A percentile compares a stretch with the other conserved stretches of the same genome.
phyloP scores from a whole-genome alignment of 371 early-diverging fungal genomes.

The Saksenaea oblongispora region DNA sequence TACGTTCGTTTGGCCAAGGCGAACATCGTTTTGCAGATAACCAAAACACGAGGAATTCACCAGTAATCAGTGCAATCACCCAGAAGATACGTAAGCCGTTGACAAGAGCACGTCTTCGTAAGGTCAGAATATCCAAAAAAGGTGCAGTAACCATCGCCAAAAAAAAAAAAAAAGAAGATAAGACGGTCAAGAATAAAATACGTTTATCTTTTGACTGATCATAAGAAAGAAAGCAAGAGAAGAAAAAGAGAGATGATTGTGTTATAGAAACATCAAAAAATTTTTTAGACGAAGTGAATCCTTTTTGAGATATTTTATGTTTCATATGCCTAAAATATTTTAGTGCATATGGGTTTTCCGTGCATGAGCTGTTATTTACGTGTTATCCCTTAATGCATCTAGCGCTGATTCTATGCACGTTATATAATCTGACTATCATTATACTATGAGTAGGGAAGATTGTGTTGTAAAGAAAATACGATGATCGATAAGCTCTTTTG shows the following conservation, averaged over 20 bases:
- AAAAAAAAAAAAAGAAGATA: background rate
- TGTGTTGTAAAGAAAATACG: no score
- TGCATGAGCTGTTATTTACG: no score
- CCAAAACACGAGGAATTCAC: slow-evolving; percentile 26
- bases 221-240: background rate
- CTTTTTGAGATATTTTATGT: background rate
- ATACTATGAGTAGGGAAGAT: no score
- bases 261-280: background rate
- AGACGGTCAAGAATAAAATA: background rate
- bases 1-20: slow-evolving; percentile 15
- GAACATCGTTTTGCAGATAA: slow-evolving; percentile 20
- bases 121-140: background rate
- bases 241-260: background rate
- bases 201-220: background rate
- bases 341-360: no score
- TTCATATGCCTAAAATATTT: no score
- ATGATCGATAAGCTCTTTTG: no score
- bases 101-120: slow-evolving; percentile 4
- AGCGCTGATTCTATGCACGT: no score
- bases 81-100: slow-evolving; percentile 13
- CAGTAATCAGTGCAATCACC: slow-evolving; percentile 20
- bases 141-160: background rate
- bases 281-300: background rate
- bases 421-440: no score
- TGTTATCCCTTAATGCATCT: no score